Base-by-base conservation (phyloP, 1,284 basidiomycete genomes). In the Sanghuangporus weigelae region DNA sequence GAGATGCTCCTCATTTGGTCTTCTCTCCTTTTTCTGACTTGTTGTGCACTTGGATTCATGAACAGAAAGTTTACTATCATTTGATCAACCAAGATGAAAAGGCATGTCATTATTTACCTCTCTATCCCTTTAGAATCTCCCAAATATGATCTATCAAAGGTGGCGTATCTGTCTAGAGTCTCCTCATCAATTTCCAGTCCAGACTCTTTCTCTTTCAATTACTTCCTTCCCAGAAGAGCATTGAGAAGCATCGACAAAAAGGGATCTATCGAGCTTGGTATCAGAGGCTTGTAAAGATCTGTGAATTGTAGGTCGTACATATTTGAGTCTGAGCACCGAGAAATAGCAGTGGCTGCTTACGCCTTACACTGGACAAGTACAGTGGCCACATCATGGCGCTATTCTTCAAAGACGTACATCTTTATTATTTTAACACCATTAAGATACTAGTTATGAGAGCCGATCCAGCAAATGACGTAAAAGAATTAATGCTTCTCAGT, bases 391-490 rank as follows among this genome's bases (percentile, higher is more conserved):
- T 11, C 5, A 14, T 3, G 12, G 42, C 3, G 4, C 42, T n/a
- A 44, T 16, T 38, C 35, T 14, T 10, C 11, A 3, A 56, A 14
- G 39, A 19, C 54, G 7, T 19, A n/a, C 1, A 1, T 21, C 10
- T 58, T n/a, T n/a, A n/a, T 46, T 2, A 46, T 19, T 11, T 58
- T 40, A 4, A 19, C n/a, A 23, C 57, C 57, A 10, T 48, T 21
- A 35, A 14, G 12, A 46, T 10, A 58, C n/a, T n/a, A n/a, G n/a
- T n/a, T n/a, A 6, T 35, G 39, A 48, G 39, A 58, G 2, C 21
- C 44, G 40, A 58, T 59, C 57, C 57, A 59, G 42, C n/a, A 26
- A 11, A 59, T 39, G 26, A 59, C 40, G 31, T 49, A 59, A 7
- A 59, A 46, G 12, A 46, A 7, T 26, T 26, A 26, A 26, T n/a